Conservation (phyloP, 192 early-diverging fungal species). For the Entomortierella chlamydospora region DNA sequence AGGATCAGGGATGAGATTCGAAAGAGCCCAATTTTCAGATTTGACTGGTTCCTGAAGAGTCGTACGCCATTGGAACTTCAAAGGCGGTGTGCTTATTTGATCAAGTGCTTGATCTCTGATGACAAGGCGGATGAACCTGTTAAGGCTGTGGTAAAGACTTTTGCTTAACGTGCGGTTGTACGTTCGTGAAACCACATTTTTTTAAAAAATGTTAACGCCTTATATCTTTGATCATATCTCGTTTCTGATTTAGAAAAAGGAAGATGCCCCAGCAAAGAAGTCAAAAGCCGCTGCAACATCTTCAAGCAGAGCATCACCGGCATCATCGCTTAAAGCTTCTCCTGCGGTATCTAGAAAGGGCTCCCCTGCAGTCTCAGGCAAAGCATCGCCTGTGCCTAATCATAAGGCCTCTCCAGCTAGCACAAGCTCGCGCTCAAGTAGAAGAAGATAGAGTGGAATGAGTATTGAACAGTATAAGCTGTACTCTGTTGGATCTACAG, state of each 20-base stretch:
- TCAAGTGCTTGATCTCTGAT: slow-evolving; percentile 56
- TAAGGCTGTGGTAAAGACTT: slow-evolving; percentile 8
- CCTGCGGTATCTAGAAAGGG: slow-evolving; percentile 36
- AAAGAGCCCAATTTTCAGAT: slow-evolving; percentile 85
- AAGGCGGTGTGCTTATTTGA: slow-evolving; percentile 86
- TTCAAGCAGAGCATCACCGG: slow-evolving; percentile 29
- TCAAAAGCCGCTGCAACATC: slow-evolving; percentile 20
- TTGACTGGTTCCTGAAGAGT: slow-evolving; percentile 99
- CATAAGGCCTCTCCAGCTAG: slow-evolving; percentile 17
- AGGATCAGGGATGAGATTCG: slow-evolving; percentile 89
- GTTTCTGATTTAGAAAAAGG: slow-evolving; percentile 51
- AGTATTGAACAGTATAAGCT: too few relatives aligned
- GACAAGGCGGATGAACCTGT: slow-evolving; percentile 39
- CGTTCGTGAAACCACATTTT: too few relatives aligned
- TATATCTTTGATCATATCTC: too few relatives aligned
- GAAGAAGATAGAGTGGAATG: slow-evolving; percentile 22
- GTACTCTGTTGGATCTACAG: too few relatives aligned
- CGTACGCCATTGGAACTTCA: slow-evolving; percentile 87
- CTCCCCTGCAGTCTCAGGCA: slow-evolving; percentile 34
- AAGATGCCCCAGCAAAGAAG: slow-evolving; percentile 29
- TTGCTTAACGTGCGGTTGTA: not conserved
- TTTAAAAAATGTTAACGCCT: too few relatives aligned
- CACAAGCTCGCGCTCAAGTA: slow-evolving; percentile 35
- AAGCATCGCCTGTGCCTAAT: slow-evolving; percentile 23
- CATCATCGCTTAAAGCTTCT: slow-evolving; percentile 27